Conservation (phyloP, 2,329 filamentous ascomycete genomes). For the Aureobasidium sp. region DNA sequence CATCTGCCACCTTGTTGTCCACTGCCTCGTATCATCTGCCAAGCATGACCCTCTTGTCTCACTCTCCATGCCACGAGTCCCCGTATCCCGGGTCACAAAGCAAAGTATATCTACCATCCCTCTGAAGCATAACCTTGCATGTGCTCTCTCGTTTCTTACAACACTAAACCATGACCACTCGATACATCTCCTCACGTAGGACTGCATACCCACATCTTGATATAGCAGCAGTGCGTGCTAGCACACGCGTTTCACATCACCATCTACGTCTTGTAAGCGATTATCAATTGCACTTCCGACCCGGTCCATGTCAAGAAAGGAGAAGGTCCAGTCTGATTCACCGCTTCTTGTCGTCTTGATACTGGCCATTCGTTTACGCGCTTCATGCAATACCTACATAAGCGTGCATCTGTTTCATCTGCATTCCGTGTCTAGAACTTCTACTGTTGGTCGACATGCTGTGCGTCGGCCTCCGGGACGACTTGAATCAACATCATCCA, state of each 20-base stretch:
- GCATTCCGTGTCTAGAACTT: conserved; percentile 3
- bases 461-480: neutral
- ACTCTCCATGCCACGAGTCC: neutral
- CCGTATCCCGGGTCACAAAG: neutral
- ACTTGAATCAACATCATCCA: neutral
- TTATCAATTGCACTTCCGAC: neutral
- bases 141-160: neutral
- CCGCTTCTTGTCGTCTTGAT: conserved; percentile 1
- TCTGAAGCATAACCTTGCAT: neutral
- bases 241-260: neutral
- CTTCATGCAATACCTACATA: conserved; percentile 7
- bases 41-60: conserved; percentile 2
- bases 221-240: neutral
- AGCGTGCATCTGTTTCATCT: conserved; percentile 5
- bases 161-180: neutral
- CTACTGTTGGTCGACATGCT: neutral
- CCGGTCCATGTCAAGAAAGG: neutral
- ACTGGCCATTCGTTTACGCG: neutral
- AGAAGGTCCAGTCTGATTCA: neutral
- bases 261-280: neutral
- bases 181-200: neutral
- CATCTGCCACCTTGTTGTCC: neutral
- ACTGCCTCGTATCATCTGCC: neutral
- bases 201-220: neutral
- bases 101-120: neutral